A percentile compares a stretch with the other conserved stretches of the same genome.
These are phyloP conservation scores for Malassezia yamatoensis DNA, from an alignment of 1,284 basidiomycete species.

Conservation along the genomic window DNA sequence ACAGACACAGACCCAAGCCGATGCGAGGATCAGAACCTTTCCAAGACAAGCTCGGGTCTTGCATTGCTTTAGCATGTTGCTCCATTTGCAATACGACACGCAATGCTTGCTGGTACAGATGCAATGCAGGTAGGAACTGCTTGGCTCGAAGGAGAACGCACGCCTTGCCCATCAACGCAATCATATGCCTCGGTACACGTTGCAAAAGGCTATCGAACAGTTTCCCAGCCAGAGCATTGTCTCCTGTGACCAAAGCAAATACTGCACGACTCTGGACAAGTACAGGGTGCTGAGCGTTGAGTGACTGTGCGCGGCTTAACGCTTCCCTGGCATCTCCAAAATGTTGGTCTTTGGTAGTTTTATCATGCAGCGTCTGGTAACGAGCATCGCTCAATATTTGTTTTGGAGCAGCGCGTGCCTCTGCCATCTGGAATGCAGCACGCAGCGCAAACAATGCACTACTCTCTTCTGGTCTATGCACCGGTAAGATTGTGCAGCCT, in stretches of 20 bases:
- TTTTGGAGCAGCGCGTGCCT: constrained; percentile 34
- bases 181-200: constrained; percentile 24
- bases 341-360: constrained; percentile 24
- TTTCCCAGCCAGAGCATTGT: constrained; percentile 25
- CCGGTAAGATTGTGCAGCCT: constrained; percentile 26
- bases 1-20: constrained; percentile 43
- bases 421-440: constrained; percentile 26
- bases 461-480: constrained; percentile 26
- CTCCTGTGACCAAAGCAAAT: constrained; percentile 24
- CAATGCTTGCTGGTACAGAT: constrained; percentile 40
- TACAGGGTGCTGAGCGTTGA: constrained; percentile 28
- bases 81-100: constrained; percentile 27
- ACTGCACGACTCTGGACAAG: constrained; percentile 27
- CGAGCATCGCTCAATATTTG: constrained; percentile 33
- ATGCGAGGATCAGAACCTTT: constrained; percentile 42
- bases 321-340: constrained; percentile 19
- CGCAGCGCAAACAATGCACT: constrained; percentile 29
- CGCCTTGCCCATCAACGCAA: constrained; percentile 41
- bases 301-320: constrained; percentile 20
- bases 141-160: constrained; percentile 37
- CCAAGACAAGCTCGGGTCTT: constrained; percentile 22
- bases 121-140: constrained; percentile 31
- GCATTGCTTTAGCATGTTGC: constrained; percentile 20
- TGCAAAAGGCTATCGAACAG: constrained; percentile 30
- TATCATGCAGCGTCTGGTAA: constrained; percentile 28